These are phyloP conservation scores for Erysiphe neolycopersici DNA, from an alignment of 2,329 filamentous ascomycete species.

Conservation along the genomic window DNA sequence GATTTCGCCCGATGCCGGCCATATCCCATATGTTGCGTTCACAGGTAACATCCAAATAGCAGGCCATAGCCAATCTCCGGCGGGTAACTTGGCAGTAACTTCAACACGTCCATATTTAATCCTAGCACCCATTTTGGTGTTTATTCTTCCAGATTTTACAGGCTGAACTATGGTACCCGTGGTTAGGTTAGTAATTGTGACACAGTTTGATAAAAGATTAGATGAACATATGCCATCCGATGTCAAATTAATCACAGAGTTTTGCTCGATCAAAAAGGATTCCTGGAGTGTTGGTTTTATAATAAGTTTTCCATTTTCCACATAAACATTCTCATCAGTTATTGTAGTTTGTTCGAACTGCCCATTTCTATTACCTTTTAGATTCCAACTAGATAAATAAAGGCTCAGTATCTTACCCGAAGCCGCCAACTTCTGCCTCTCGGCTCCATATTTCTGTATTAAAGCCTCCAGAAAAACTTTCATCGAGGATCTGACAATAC, in stretches of 20 bases:
- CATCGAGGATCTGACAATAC: constrained; percentile 24
- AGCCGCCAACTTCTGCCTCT: constrained; percentile 19
- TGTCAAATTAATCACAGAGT: constrained; percentile 42
- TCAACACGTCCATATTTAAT: constrained; percentile 67
- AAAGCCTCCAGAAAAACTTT: constrained; percentile 25
- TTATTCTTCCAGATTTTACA: constrained; percentile 51
- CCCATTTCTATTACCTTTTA: constrained; percentile 30
- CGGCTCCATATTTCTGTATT: constrained; percentile 21
- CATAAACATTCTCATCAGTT: constrained; percentile 45
- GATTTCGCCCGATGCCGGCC: constrained; percentile 62
- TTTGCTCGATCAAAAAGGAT: constrained; percentile 31
- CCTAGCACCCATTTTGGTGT: constrained; percentile 38
- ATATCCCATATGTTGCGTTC: constrained; percentile 42
- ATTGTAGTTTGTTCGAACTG: constrained; percentile 56
- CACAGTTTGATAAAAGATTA: constrained; percentile 28
- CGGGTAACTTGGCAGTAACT: constrained; percentile 48
- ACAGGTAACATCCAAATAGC: constrained; percentile 79
- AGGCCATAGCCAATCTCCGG: constrained; percentile 72
- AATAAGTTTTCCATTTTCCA: constrained; percentile 39
- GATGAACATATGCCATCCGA: constrained; percentile 42
- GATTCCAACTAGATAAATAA: constrained; percentile 13
- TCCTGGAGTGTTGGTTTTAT: constrained; percentile 63
- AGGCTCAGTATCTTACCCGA: constrained; percentile 26
- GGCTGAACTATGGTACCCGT: constrained; percentile 56
- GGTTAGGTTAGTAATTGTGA: constrained; percentile 47